Base-by-base conservation (phyloP, 2,329 filamentous ascomycete species). In the Falciphora oryzae region DNA sequence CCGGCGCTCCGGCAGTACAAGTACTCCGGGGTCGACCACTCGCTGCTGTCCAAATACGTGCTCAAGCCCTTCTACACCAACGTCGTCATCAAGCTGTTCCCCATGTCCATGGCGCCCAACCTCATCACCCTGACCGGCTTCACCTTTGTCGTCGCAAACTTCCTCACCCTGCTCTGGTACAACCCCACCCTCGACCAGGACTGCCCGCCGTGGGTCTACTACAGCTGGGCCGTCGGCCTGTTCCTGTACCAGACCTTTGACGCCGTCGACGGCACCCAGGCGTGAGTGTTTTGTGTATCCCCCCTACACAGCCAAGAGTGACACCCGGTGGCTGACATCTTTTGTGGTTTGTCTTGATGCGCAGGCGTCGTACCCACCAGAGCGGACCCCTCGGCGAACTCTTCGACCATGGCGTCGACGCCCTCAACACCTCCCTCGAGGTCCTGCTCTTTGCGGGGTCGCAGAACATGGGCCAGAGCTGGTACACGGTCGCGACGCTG, bases 211-310 rank as follows among this genome's bases (percentile, higher is more conserved):
- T 99, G 95, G 95, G 94, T 99, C 22, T 99, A 99, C 81, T 90
- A 89, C 69, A 90, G 87, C 72, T 99, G 93, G 91, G 89, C 93
- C 4, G 77, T 91, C 38, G 95, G 95, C 2, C 79, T 99, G 69
- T 97, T 98, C 75, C 77, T 98, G 63, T 99, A 99, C 78, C 95
- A 99, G 84, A 98, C 94, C 1, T 97, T 99, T 78, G 95, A 99
- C 78, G 95, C 94, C 2, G 93, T 98, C 31, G 95, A 99, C 77
- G 95, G 95, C 63, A 85, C 90, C 35, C 95, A 99, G 76, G 95
- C 95, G 88, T 92, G 82, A 75, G 90, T 85, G 18, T 50, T 14
- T 27, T 11, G 1, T 44, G 44, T 11, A 4, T 53, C 2, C 32
- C 53, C 25, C 8, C 25, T 62, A 59, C 35, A 13, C 32, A 56